phyloP scores from a whole-genome alignment of 495 filamentous ascomycete genomes.

The Aspergillus bertholletiae region DNA sequence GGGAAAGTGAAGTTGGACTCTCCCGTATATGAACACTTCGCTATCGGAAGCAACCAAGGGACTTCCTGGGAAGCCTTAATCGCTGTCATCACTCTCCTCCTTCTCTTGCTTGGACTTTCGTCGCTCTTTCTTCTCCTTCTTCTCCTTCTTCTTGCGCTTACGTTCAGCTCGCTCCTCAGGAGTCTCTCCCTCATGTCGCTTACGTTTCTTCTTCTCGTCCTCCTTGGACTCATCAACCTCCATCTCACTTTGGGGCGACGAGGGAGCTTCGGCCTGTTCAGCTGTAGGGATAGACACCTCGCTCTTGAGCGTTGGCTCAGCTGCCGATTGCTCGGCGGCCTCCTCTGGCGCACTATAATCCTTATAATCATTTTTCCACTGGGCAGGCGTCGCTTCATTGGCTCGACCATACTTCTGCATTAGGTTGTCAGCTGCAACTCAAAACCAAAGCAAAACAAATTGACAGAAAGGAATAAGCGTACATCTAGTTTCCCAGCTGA shows the following conservation, averaged over 20 bases:
- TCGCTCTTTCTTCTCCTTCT: constrained; percentile 70
- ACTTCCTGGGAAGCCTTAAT: constrained; percentile 41
- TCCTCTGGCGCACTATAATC: constrained; percentile 67
- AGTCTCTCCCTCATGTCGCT: constrained; percentile 79
- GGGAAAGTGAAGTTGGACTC: constrained; percentile 1
- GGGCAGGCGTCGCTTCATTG: constrained; percentile 86
- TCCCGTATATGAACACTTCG: neutral
- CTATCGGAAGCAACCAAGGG: constrained; percentile 11
- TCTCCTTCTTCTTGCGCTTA: constrained; percentile 72
- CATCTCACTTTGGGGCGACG: constrained; percentile 29
- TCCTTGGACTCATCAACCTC: constrained; percentile 42
- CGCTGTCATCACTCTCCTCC: constrained; percentile 55
- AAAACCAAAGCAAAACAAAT: neutral
- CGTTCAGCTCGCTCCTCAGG: constrained; percentile 70
- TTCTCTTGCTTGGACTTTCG: constrained; percentile 56
- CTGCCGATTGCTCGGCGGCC: constrained; percentile 36
- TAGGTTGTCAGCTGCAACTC: constrained; percentile 6
- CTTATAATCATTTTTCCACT: constrained; percentile 87
- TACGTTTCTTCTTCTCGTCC: constrained; percentile 68
- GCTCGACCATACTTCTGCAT: constrained; percentile 78
- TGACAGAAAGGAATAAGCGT: constrained; percentile 22
- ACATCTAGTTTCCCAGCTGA: constrained; percentile 93
- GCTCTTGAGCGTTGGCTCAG: constrained; percentile 35
- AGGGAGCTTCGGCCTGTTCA: constrained; percentile 26
- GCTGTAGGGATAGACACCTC: constrained; percentile 30